Base-by-base conservation (phyloP, 495 filamentous ascomycete species). In the Acidiella bohemica region DNA sequence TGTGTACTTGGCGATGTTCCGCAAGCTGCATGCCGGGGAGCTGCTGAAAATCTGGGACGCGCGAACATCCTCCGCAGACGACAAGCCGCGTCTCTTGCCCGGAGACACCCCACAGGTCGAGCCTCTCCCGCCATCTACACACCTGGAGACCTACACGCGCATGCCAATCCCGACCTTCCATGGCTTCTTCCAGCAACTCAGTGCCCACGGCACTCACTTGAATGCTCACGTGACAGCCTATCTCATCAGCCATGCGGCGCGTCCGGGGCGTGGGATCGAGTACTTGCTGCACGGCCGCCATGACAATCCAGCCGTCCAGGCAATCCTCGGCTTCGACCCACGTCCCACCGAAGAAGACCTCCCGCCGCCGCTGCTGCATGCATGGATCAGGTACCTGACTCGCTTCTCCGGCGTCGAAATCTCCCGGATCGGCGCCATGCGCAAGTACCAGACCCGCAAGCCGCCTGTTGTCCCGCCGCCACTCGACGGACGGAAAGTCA, bases 71-170 rank as follows among this genome's bases (percentile, higher is more conserved):
- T 4, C 14, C 1, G 18, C 21, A 41, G 31, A 33, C 18, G 20
- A 27, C 56, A 54, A 30, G 36, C 49, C 14, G 44, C 61, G 34
- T n/a, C 42, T 36, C 6, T 48, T 79, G 9, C 68, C 78, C 0
- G 79, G 79, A 2, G 79, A 84, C 54, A 66, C 62, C 2, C 64
- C 56, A 38, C 77, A 81, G 53, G 61, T 75, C 19, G 58, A 65
- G 25, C 58, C 71, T 1, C 66, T 71, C 35, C 72, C 75, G 11
- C 53, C 59, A 5, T 77, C 69, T 12, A 72, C 71, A 14, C 60
- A 70, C 8, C 68, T 80, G 38, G 54, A 69, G 16, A 67, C 75
- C 0, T 78, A 76, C 58, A 62, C 78, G 12, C 59, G 56, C 16
- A 64, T 61, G 8, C 65, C 69, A 30, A 65, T 74, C 12, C 80